A percentile compares a stretch with the other conserved stretches of the same genome.
Conservation (phyloP, 2,329 filamentous ascomycete species). For the Stagonosporopsis vannaccii region DNA sequence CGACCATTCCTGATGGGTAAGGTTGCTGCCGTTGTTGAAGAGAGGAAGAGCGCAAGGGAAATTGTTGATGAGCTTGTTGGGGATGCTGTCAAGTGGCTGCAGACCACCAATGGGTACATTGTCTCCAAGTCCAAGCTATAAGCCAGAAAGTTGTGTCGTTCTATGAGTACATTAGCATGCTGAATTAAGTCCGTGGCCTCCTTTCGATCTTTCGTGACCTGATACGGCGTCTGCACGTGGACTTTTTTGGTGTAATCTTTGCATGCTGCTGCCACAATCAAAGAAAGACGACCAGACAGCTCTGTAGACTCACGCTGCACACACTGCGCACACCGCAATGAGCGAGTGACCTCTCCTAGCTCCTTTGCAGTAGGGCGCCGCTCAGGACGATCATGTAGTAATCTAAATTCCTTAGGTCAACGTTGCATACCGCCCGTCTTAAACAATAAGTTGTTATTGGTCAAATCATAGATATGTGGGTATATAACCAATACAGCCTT, state of each 20-base stretch:
- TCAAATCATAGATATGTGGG: background rate
- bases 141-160: background rate
- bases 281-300: background rate
- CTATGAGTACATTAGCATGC: background rate
- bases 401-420: no score
- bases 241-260: no score
- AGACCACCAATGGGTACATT: constrained; percentile 71
- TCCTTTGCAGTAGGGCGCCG: background rate
- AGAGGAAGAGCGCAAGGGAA: constrained; percentile 87
- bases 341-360: background rate
- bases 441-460: background rate
- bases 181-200: background rate
- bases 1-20: constrained; percentile 96
- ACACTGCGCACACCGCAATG: background rate
- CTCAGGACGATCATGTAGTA: no score
- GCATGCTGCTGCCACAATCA: no score
- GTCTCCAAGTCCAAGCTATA: constrained; percentile 50
- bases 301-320: background rate
- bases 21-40: constrained; percentile 90
- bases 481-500: constrained; percentile 5
- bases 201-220: background rate
- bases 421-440: no score
- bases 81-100: constrained; percentile 76
- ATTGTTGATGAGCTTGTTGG: constrained; percentile 94
- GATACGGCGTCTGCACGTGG: background rate